These are phyloP conservation scores for Epichloe amarillans DNA, from an alignment of 2,329 filamentous ascomycete genomes.

Conservation along the genomic window DNA sequence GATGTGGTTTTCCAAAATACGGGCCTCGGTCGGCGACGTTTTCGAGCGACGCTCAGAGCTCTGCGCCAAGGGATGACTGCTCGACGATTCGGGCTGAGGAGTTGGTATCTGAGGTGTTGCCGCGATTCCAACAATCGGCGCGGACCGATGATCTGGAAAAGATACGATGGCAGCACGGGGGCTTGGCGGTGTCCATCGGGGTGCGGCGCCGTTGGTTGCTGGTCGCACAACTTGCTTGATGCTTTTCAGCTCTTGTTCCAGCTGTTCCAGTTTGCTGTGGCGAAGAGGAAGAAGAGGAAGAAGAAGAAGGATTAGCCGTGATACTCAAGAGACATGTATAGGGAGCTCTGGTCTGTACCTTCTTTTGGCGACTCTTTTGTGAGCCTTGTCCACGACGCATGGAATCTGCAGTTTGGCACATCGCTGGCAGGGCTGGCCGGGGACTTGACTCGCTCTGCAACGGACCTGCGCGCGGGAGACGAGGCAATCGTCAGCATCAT, in stretches of 20 bases:
- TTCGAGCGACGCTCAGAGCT: conserved; percentile 11
- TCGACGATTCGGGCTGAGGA: conserved; percentile 14
- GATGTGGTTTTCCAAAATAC: conserved; percentile 32
- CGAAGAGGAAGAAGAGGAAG: no score
- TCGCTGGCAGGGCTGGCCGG: conserved; percentile 29
- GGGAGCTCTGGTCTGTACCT: conserved; percentile 18
- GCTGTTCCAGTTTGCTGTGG: conserved; percentile 38
- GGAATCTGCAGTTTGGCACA: conserved; percentile 29
- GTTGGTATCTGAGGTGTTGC: conserved; percentile 9
- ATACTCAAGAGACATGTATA: no score
- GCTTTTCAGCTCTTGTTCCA: conserved; percentile 39
- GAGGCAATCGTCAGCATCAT: neutral
- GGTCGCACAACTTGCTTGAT: conserved; percentile 38
- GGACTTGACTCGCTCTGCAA: conserved; percentile 26
- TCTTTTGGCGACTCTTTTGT: conserved; percentile 32
- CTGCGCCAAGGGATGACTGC: conserved; percentile 3
- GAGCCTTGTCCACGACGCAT: conserved; percentile 33
- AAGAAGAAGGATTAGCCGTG: no score
- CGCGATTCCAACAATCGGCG: conserved; percentile 5
- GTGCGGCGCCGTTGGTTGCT: conserved; percentile 8
- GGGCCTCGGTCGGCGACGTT: conserved; percentile 21
- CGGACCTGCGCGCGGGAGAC: conserved; percentile 22
- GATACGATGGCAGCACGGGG: conserved; percentile 14
- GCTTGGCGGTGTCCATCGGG: conserved; percentile 14
- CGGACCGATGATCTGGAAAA: conserved; percentile 10